Base-by-base conservation (phyloP, 2,329 filamentous ascomycete species). In the Colletotrichum acutatum region DNA sequence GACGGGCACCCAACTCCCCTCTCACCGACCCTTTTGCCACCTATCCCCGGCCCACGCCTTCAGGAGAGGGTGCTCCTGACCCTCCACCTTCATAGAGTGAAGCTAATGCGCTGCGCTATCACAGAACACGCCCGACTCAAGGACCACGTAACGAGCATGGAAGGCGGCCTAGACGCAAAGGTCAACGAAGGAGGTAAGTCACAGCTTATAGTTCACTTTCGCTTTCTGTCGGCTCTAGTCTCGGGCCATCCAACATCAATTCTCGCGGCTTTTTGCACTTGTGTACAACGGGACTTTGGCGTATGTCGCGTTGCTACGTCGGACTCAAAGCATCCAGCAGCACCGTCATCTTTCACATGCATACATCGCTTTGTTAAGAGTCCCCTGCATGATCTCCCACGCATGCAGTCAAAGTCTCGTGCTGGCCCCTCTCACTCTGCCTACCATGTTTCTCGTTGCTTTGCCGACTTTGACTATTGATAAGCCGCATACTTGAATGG, bases 181-280 rank as follows among this genome's bases (percentile, higher is more conserved):
- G 92, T 99, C 75, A 89, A 97, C 78, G 97, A 99, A 93, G 97
- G 94, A 88, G 97, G 94, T 95, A 85, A 87, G 93, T 89, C 74
- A 54, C 52, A 63, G 24, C 16, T 61, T 59, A 42, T 49, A 73
- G 22, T 22, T 64, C 14, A 1, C 37, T 9, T 76, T 54, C 78
- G 76, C 75, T 80, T 81, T 79, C 72, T 76, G 62, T 79, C 78
- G 74, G 75, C 68, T 74, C 72, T 54, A 37, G 54, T 67, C 61
- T 67, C 56, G 60, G 57, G 32, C 34, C 59, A 62, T 74, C 76
- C 74, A 74, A 64, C 77, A 66, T 79, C 75, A 77, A 79, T 77
- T 59, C 72, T 60, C 66, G 72, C 78, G 78, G 79, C 73, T 78
- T 72, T 75, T 65, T 77, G 75, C 78, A 79, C 74, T 12, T 52